Conservation (phyloP, 306 rosid species). For the Oemleria cerasiformis region DNA sequence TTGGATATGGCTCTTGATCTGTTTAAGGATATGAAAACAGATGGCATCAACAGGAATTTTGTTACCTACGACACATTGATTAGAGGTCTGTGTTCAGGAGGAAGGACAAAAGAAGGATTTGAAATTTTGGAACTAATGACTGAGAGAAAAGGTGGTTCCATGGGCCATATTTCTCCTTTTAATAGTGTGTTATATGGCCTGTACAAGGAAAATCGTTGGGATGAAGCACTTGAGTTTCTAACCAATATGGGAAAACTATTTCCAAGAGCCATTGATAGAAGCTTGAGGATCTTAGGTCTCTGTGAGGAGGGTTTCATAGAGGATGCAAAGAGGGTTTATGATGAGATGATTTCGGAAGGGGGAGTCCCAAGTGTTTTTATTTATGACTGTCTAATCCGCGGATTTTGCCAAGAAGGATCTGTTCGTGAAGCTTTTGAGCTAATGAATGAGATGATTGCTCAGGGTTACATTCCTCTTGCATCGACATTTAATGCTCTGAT, state of each 20-base stretch:
- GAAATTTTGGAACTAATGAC: constrained; percentile 61
- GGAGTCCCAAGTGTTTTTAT: constrained; percentile 60
- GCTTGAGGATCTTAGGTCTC: constrained; percentile 42
- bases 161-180: constrained; percentile 59
- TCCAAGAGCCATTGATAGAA: constrained; percentile 67
- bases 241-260: constrained; percentile 44
- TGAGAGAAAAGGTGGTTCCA: constrained; percentile 49
- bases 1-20: constrained; percentile 62
- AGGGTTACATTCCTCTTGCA: constrained; percentile 51
- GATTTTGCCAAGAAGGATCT: constrained; percentile 41
- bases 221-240: constrained; percentile 55
- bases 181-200: constrained; percentile 70
- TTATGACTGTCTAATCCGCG: constrained; percentile 47
- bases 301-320: constrained; percentile 42
- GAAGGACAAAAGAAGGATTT: constrained; percentile 58
- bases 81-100: constrained; percentile 59
- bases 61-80: constrained; percentile 49
- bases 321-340: constrained; percentile 57
- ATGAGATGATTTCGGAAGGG: constrained; percentile 51
- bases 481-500: constrained; percentile 54
- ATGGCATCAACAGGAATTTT: constrained; percentile 57
- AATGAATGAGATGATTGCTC: constrained; percentile 61
- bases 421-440: constrained; percentile 56
- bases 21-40: constrained; percentile 69
- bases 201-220: constrained; percentile 45